Evolutionary conservation across 495 filamentous ascomycete species (phyloP), one percentile per base, ranked within the genome.

Genomic region (Penicillium waksmanii): DNA sequence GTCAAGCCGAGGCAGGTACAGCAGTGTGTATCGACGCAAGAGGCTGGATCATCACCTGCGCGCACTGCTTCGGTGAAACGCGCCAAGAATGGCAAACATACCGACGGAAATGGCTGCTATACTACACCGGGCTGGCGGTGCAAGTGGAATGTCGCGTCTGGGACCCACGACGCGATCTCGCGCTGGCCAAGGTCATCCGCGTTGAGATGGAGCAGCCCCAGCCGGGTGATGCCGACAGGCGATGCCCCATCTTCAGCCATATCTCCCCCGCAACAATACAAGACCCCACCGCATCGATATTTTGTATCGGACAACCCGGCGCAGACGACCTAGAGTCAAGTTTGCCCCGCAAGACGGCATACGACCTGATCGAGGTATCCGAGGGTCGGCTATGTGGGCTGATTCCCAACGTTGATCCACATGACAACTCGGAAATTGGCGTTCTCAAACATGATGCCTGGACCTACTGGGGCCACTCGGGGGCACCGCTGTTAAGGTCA

Each of bases 401-500:
- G 70, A 12, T 58, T 6, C 46, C 46, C 10, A 48, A n/a, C 11
- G 46, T 55, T 11, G 73, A 83, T 57, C 52, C 66, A 25, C 68
- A 78, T 40, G 73, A 81, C 46, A 82, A 82, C 55, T 70, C 65
- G 0, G 78, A 82, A 46, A 84, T 80, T 46, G 80, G 80, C 1
- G 72, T 73, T 9, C 60, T 82, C 56, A 77, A 71, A 73, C 80
- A 81, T 60, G 70, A 80, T 62, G 79, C 77, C 48, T 82, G 78
- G 80, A 82, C 80, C n/a, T 82, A 81, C 62, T 84, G 79, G 80
- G 80, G 78, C 15, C 79, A 82, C 60, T 79, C 72, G 10, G 79
- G 79, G 2, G 77, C 78, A 10, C 78, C 77, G 27, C 56, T 82
- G 19, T 31, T 80, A 8, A 63, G 73, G 3, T 40, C 46, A 33